These are phyloP conservation scores for Santalum album DNA, from an alignment of 164 flowering plant genomes.

Conservation along the genomic window DNA sequence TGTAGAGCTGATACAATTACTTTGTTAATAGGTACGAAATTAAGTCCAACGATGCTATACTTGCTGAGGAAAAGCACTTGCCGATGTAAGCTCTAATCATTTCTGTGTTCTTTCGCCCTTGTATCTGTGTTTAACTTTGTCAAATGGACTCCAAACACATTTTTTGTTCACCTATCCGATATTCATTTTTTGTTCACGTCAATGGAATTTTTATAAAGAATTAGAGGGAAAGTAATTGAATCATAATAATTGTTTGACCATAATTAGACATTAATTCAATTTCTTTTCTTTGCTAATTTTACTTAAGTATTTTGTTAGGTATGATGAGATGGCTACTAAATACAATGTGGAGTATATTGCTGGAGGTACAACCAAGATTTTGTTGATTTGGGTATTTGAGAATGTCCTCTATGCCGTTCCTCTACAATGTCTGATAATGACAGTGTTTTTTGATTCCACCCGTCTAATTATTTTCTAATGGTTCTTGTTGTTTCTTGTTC, in stretches of 20 bases:
- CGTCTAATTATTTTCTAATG: not conserved
- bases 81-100: slow-evolving; percentile 44
- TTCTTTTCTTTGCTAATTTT: not conserved
- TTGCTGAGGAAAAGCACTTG: slow-evolving; percentile 79
- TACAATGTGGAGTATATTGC: slow-evolving; percentile 68
- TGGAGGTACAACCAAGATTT: slow-evolving; percentile 47
- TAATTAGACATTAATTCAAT: not conserved
- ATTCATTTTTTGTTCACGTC: not conserved
- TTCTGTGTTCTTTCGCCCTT: not conserved
- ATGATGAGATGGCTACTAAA: slow-evolving; percentile 53
- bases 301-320: slow-evolving; percentile 27
- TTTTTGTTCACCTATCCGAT: not conserved
- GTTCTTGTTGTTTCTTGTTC: not conserved
- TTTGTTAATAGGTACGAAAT: slow-evolving; percentile 45
- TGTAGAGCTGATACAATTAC: not conserved
- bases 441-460: not conserved
- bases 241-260: too few species aligned
- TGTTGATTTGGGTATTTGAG: not conserved
- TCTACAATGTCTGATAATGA: not conserved
- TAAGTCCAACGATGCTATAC: slow-evolving; percentile 75
- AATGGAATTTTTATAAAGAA: too few species aligned
- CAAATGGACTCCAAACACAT: too few species aligned
- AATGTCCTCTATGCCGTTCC: not conserved
- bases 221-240: too few species aligned
- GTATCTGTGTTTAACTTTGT: not conserved